These are phyloP conservation scores for Aotearoamyces nothofagi DNA, from an alignment of 2,329 filamentous ascomycete genomes.

Conservation along the genomic window DNA sequence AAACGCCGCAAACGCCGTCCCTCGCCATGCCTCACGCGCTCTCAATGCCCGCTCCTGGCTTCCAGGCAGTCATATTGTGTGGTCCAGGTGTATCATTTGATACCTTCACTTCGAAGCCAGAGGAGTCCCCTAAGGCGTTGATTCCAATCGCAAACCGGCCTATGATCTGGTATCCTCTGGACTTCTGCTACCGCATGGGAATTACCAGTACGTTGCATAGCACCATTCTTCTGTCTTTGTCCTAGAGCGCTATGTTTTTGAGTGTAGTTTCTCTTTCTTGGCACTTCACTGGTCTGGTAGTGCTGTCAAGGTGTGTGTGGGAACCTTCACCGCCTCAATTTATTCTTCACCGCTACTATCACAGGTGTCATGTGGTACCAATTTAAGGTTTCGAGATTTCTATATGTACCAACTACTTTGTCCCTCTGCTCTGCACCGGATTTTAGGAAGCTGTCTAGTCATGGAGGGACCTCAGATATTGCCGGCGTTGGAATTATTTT, in stretches of 20 bases:
- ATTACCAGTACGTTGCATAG: slow-evolving; percentile 45
- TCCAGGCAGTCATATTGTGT: slow-evolving; percentile 72
- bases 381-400: too few relatives aligned
- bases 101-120: slow-evolving; percentile 67
- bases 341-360: too few relatives aligned
- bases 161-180: slow-evolving; percentile 82
- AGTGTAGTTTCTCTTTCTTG: too few relatives aligned
- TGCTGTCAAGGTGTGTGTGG: too few relatives aligned
- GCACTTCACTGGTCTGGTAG: too few relatives aligned
- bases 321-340: too few relatives aligned
- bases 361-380: background rate
- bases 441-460: too few relatives aligned
- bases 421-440: too few relatives aligned
- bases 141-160: slow-evolving; percentile 72
- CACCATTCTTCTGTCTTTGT: slow-evolving; percentile 7
- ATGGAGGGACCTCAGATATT: too few relatives aligned
- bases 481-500: too few relatives aligned
- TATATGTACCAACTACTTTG: too few relatives aligned
- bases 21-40: slow-evolving; percentile 65
- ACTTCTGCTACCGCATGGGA: slow-evolving; percentile 72
- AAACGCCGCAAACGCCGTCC: too few relatives aligned
- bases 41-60: slow-evolving; percentile 57
- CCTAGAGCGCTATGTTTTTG: background rate
- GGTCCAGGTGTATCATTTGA: slow-evolving; percentile 70
- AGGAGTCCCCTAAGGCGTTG: slow-evolving; percentile 69